Conservation (phyloP, 371 early-diverging fungal genomes). For the Mortierella sp. region DNA sequence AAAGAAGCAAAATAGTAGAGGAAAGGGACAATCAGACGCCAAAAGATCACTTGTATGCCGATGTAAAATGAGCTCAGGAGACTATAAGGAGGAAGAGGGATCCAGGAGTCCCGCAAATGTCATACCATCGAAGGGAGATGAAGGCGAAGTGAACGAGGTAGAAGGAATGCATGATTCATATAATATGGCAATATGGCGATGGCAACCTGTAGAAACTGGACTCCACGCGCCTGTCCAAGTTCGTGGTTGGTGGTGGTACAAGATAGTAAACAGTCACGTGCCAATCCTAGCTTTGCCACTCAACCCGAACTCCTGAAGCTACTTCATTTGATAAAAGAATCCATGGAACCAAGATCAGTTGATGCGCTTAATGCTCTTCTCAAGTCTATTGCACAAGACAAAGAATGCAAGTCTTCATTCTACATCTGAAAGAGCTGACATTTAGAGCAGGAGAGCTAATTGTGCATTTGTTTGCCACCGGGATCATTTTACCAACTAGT, state of each 20-base stretch:
- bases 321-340: not conserved
- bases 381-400: slow-evolving; percentile 13
- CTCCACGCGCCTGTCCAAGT: no score
- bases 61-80: not conserved
- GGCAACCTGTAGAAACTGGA: no score
- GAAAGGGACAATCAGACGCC: not conserved
- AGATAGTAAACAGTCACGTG: not conserved
- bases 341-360: slow-evolving; percentile 16
- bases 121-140: not conserved
- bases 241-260: not conserved
- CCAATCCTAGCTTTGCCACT: slow-evolving; percentile 4
- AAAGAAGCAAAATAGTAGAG: not conserved
- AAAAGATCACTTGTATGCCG: not conserved
- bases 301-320: no score
- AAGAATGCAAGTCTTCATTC: slow-evolving; percentile 19
- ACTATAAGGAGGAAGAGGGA: not conserved
- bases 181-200: no score
- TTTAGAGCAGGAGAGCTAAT: not conserved
- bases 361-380: slow-evolving; percentile 22
- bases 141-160: no score
- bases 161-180: no score
- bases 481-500: slow-evolving; percentile 11
- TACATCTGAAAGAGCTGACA: not conserved
- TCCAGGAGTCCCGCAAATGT: not conserved
- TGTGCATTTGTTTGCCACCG: not conserved